Percentiles rank a stretch among this genome's conserved stretches.
phyloP scores from a whole-genome alignment of 768 basidiomycete genomes.

The Leccinum subtestaceum region DNA sequence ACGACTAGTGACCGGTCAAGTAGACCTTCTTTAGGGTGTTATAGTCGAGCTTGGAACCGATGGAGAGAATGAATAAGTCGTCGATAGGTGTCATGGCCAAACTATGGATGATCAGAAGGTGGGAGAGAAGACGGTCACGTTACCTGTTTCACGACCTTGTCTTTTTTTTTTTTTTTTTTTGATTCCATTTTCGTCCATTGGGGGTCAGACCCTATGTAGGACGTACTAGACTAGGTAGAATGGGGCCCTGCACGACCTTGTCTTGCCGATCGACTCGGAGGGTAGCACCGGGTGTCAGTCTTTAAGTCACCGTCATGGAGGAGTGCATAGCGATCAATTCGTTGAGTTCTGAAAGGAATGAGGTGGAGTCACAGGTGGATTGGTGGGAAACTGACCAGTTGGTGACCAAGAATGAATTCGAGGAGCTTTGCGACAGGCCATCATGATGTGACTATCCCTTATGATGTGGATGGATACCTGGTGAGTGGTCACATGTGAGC shows the following conservation, averaged over 20 bases:
- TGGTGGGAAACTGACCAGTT: conserved; percentile 36
- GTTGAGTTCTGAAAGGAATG: conserved; percentile 57
- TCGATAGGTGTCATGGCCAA: conserved; percentile 81
- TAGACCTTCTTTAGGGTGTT: conserved; percentile 67
- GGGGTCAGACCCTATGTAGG: no score
- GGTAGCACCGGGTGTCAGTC: conserved; percentile 79
- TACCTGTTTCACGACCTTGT: conserved; percentile 58
- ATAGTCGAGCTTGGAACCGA: conserved; percentile 80
- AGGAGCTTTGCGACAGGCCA: conserved; percentile 88
- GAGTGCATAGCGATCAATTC: conserved; percentile 68
- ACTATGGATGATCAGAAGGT: not conserved
- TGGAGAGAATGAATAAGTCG: conserved; percentile 84
- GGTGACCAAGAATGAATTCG: conserved; percentile 47
- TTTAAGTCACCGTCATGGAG: conserved; percentile 80
- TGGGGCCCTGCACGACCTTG: not conserved
- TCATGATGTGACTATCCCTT: conserved; percentile 59
- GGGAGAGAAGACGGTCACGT: not conserved
- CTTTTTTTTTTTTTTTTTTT: not conserved
- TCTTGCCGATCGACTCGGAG: conserved; percentile 72
- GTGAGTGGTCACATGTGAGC: not conserved
- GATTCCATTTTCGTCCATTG: conserved; percentile 35
- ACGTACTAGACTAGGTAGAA: no score
- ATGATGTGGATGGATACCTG: not conserved
- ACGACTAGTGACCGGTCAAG: conserved; percentile 74
- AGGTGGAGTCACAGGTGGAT: not conserved